These are phyloP conservation scores for Pseudozyma thailandica DNA, from an alignment of 1,284 basidiomycete species.

Conservation along the genomic window DNA sequence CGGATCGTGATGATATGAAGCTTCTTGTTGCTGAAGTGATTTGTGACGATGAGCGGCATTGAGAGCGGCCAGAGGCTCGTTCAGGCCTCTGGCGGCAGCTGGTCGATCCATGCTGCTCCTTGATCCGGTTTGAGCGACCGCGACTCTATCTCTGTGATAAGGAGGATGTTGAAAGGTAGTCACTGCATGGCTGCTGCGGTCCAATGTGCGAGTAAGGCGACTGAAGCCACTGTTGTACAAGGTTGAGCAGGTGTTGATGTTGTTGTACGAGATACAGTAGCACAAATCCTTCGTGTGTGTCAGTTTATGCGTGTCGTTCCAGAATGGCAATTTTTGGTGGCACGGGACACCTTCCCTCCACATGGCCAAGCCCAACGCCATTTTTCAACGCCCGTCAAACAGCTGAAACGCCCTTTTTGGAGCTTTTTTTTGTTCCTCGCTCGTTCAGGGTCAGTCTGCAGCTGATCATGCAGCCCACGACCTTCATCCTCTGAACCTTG, in stretches of 20 bases:
- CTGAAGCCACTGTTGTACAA: not conserved
- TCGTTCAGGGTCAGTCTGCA: not conserved
- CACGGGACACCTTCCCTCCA: constrained; percentile 27
- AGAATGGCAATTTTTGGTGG: constrained; percentile 1
- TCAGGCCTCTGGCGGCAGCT: constrained; percentile 5
- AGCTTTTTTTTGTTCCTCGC: not conserved
- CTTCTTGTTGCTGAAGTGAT: not conserved
- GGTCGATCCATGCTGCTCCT: constrained; percentile 16
- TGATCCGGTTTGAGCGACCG: not conserved
- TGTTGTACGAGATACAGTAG: not conserved
- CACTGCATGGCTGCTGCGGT: not conserved
- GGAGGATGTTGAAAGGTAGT: not conserved
- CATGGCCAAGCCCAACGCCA: not conserved
- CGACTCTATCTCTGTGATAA: no score
- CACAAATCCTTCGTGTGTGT: not conserved
- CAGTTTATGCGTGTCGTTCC: not conserved
- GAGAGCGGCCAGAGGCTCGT: constrained; percentile 25
- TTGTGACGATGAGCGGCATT: constrained; percentile 35
- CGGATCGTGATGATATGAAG: constrained; percentile 1
- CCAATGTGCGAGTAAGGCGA: no score
- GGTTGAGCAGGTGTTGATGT: not conserved
- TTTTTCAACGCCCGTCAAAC: not conserved
- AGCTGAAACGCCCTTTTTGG: no score
- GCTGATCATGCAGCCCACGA: not conserved
- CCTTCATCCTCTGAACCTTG: not conserved